Evolutionary conservation across 1,139 yeast genomes (phyloP).

Genomic region (Debaryomyces coudertii): DNA sequence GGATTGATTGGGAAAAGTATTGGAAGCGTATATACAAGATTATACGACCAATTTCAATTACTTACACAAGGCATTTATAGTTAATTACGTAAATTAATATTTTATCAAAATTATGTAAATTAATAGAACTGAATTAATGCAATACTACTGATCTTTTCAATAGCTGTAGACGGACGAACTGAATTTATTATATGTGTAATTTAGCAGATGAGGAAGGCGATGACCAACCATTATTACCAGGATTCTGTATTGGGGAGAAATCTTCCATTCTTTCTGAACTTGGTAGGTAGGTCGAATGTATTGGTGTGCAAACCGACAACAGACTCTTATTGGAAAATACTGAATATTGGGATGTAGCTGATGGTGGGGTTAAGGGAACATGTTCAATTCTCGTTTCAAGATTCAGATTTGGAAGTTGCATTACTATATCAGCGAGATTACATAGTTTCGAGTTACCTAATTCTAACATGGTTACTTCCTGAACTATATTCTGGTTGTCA

Average conservation of each 20-base stretch:
- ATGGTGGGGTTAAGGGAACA: slow-evolving; percentile 46
- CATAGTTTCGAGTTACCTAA: slow-evolving; percentile 18
- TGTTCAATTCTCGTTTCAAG: slow-evolving; percentile 12
- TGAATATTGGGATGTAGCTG: slow-evolving; percentile 45
- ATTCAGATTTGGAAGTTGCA: slow-evolving; percentile 29
- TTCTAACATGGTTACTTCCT: slow-evolving; percentile 15
- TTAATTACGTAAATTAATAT: slow-evolving; percentile 21
- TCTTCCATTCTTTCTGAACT: slow-evolving; percentile 14
- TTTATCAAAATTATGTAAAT: slow-evolving; percentile 9
- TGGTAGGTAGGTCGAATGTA: slow-evolving; percentile 18
- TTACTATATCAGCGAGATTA: slow-evolving; percentile 29
- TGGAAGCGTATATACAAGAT: slow-evolving; percentile 87
- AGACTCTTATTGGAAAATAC: slow-evolving; percentile 38
- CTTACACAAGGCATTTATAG: slow-evolving; percentile 92
- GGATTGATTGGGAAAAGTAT: slow-evolving; percentile 74
- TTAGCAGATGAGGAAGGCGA: slow-evolving; percentile 16
- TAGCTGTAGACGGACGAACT: slow-evolving; percentile 2
- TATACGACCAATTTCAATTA: slow-evolving; percentile 93
- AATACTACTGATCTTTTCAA: slow-evolving; percentile 7
- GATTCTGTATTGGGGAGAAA: slow-evolving; percentile 14
- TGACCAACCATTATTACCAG: slow-evolving; percentile 13
- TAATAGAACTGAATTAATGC: slow-evolving; percentile 13
- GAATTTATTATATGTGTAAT: slow-evolving; percentile 9
- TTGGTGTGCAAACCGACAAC: slow-evolving; percentile 34
- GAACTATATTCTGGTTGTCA: slow-evolving; percentile 26